A percentile compares a stretch with the other conserved stretches of the same genome.
Conservation (phyloP, 306 rosid species). For the Pterocarpus macrocarpus region DNA sequence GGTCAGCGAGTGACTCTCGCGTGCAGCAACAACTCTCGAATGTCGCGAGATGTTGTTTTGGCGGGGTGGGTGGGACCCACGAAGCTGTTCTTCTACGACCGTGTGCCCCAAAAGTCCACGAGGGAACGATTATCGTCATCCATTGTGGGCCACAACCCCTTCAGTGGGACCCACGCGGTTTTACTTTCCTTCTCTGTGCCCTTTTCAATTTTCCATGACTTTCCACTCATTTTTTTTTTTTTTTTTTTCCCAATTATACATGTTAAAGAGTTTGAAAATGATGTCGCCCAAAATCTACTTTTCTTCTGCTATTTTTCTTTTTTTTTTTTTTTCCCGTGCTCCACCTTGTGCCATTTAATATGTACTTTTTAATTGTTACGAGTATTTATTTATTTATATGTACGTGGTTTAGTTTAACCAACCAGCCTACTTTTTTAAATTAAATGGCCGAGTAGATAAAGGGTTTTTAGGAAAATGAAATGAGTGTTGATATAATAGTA, state of each 20-base stretch:
- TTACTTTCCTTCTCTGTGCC: slow-evolving; percentile 15
- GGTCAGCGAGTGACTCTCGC: not conserved
- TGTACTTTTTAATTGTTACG: not conserved
- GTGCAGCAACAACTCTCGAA: slow-evolving; percentile 27
- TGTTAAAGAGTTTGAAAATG: not conserved
- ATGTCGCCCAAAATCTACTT: not conserved
- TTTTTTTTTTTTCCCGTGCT: not conserved
- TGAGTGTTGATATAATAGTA: too few species aligned
- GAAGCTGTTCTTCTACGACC: slow-evolving; percentile 38
- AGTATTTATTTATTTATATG: not conserved
- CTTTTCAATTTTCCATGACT: not conserved
- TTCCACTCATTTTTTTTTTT: not conserved
- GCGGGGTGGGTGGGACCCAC: slow-evolving; percentile 47
- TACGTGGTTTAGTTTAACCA: slow-evolving; percentile 20
- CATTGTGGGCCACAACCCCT: not conserved
- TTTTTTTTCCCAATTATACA: not conserved
- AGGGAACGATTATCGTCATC: slow-evolving; percentile 46
- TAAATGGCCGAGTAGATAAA: not conserved
- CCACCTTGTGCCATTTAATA: too few species aligned
- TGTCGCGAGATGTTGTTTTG: slow-evolving; percentile 29
- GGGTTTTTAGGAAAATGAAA: not conserved
- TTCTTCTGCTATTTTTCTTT: not conserved
- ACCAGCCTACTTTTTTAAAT: not conserved
- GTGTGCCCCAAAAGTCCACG: slow-evolving; percentile 56
- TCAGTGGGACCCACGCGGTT: slow-evolving; percentile 75